phyloP scores from a whole-genome alignment of 2,329 filamentous ascomycete genomes.

The Zymoseptoria brevis region DNA sequence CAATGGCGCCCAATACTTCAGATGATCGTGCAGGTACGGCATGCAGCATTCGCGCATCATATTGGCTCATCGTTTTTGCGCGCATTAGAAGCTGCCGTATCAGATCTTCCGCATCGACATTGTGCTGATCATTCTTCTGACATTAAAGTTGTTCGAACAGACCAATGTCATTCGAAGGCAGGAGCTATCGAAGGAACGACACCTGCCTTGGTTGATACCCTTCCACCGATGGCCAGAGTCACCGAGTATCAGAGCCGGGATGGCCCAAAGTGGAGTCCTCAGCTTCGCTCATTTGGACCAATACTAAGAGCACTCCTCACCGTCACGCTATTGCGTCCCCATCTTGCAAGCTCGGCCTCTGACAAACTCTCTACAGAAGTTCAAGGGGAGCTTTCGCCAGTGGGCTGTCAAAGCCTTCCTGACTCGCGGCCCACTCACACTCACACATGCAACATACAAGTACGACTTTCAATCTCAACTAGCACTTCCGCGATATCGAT shows the following conservation, averaged over 20 bases:
- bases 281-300: background rate
- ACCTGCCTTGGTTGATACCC: background rate
- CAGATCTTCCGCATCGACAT: background rate
- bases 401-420: background rate
- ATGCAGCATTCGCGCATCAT: background rate
- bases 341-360: background rate
- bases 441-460: background rate
- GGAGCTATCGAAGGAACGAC: background rate
- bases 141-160: background rate
- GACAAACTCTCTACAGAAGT: background rate
- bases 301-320: background rate
- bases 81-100: background rate
- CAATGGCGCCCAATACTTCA: background rate
- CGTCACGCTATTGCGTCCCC: background rate
- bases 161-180: background rate
- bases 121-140: background rate
- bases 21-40: background rate
- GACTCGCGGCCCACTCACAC: background rate
- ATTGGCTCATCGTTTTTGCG: background rate
- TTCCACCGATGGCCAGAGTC: too few relatives aligned
- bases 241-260: too few relatives aligned
- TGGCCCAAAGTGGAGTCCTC: background rate
- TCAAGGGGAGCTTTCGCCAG: too few relatives aligned
- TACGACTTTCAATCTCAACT: background rate
- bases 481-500: background rate